A percentile compares a stretch with the other conserved stretches of the same genome.
phyloP scores from a whole-genome alignment of 1,284 basidiomycete species.

The Singerocomus inundabilis region DNA sequence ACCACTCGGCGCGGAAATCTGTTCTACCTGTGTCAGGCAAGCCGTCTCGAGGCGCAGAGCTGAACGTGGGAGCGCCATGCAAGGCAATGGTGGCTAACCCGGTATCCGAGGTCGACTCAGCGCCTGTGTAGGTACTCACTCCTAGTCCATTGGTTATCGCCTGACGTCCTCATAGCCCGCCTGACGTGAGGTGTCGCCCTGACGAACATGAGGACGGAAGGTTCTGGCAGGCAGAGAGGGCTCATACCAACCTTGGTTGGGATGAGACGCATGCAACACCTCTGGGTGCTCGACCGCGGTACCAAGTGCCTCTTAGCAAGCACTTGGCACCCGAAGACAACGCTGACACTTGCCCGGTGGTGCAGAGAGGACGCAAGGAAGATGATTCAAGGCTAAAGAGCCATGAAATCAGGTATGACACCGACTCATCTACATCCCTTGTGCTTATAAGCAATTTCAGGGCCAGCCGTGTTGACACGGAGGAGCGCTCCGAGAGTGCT shows the following conservation, averaged over 20 bases:
- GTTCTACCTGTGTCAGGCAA: neutral
- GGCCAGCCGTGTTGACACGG: neutral
- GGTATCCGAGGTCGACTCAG: neutral
- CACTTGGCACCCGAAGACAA: conserved; percentile 5
- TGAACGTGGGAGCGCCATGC: neutral
- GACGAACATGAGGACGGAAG: neutral
- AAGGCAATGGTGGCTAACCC: neutral
- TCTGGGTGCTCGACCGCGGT: conserved; percentile 2
- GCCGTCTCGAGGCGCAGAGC: neutral
- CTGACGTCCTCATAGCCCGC: conserved; percentile 11
- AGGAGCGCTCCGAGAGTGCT: neutral
- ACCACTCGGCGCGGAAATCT: neutral
- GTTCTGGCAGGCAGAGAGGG: neutral
- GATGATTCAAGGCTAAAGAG: neutral
- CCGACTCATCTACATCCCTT: neutral
- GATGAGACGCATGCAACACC: neutral
- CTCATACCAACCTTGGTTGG: conserved; percentile 6
- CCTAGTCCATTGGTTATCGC: neutral
- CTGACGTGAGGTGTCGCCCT: neutral
- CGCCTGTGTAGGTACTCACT: conserved; percentile 8
- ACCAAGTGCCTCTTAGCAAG: conserved; percentile 22
- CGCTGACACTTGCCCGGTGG: neutral
- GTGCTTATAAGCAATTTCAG: conserved; percentile 10
- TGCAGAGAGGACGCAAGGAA: neutral
- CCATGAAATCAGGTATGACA: conserved; percentile 7